A percentile compares a stretch with the other conserved stretches of the same genome.
phyloP scores from a whole-genome alignment of 441 rosid species.

The Pelargonium australe region DNA sequence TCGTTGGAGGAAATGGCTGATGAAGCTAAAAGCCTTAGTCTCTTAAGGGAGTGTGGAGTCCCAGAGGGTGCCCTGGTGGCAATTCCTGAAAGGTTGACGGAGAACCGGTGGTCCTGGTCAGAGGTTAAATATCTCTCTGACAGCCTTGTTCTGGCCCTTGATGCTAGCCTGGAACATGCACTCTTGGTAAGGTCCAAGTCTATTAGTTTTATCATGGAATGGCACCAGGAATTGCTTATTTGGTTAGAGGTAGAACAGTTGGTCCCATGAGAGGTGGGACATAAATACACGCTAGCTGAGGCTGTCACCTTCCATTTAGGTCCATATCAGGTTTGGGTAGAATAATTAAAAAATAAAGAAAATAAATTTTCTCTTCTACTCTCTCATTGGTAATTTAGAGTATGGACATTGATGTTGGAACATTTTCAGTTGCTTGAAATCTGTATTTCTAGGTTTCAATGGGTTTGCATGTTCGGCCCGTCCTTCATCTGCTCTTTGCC shows the following conservation, averaged over 20 bases:
- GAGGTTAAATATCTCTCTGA: constrained; percentile 79
- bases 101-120: constrained; percentile 83
- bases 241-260: neutral
- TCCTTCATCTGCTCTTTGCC: neutral
- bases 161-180: constrained; percentile 96
- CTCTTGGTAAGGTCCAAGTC: constrained; percentile 64
- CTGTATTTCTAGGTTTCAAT: neutral
- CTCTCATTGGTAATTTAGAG: neutral
- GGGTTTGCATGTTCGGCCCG: neutral
- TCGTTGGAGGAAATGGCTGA: constrained; percentile 94
- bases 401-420: neutral
- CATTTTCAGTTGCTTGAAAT: neutral
- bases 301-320: neutral
- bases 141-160: constrained; percentile 84
- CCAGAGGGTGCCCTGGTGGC: constrained; percentile 56
- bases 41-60: constrained; percentile 77
- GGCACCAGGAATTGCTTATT: neutral
- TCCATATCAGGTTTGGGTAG: neutral
- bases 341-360: neutral
- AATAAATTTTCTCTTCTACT: neutral
- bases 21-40: constrained; percentile 56
- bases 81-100: constrained; percentile 51
- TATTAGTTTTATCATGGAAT: neutral
- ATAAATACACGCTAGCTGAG: neutral
- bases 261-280: neutral